These are phyloP conservation scores for Suhomyces sp. DNA, from an alignment of 805 yeast genomes.

Conservation along the genomic window DNA sequence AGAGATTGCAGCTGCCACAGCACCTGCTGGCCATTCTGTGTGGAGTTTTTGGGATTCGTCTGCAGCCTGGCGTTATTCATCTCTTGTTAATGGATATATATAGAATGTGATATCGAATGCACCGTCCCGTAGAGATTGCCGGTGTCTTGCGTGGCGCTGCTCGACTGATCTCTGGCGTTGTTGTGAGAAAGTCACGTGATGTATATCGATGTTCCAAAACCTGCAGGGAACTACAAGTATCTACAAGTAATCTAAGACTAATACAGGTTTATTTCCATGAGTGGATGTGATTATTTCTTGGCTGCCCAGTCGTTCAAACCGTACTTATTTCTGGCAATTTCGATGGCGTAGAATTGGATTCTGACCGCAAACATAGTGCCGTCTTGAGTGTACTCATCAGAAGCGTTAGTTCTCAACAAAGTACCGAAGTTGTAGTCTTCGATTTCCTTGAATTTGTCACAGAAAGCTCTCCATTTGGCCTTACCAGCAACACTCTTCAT, in stretches of 20 bases:
- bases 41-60: background rate
- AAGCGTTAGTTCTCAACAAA: slow-evolving; percentile 69
- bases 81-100: background rate
- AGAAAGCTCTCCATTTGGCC: slow-evolving; percentile 85
- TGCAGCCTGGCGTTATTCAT: slow-evolving; percentile 4
- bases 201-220: background rate
- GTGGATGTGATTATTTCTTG: slow-evolving; percentile 12
- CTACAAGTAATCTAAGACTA: too few species aligned
- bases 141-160: background rate
- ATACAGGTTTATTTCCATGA: too few species aligned
- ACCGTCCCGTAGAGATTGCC: background rate
- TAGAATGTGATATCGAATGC: background rate
- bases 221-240: background rate
- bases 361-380: slow-evolving; percentile 88
- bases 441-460: slow-evolving; percentile 78
- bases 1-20: slow-evolving; percentile 3
- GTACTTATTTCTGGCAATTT: slow-evolving; percentile 85
- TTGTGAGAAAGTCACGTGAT: background rate
- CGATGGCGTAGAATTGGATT: slow-evolving; percentile 92
- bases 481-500: slow-evolving; percentile 81
- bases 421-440: slow-evolving; percentile 97
- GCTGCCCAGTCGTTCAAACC: slow-evolving; percentile 90
- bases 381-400: slow-evolving; percentile 74
- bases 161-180: background rate
- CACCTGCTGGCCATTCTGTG: background rate